These are phyloP conservation scores for Erythrobasidium yunnanense DNA, from an alignment of 768 basidiomycete species.

Conservation along the genomic window DNA sequence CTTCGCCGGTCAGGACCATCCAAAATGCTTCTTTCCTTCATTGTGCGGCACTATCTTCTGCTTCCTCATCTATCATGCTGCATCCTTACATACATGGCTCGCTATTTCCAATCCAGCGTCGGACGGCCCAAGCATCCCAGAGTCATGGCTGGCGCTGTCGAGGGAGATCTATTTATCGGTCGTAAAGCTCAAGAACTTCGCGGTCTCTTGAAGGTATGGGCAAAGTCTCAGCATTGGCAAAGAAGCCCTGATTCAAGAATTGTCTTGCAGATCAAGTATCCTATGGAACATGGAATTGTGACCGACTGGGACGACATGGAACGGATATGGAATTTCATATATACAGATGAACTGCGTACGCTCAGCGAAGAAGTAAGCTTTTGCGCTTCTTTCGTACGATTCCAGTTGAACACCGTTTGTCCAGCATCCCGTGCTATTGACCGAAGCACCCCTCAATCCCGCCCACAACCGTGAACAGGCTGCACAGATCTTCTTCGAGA, in stretches of 20 bases:
- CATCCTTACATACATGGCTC: not conserved
- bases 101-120: conserved; percentile 50
- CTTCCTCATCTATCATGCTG: not conserved
- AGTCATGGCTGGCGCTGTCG: conserved; percentile 93
- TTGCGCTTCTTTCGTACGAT: too few species aligned
- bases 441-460: conserved; percentile 95
- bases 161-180: conserved; percentile 94
- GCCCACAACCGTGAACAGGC: conserved; percentile 90
- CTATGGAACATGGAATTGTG: conserved; percentile 98
- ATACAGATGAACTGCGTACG: conserved; percentile 86
- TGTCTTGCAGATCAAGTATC: conserved; percentile 62
- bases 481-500: conserved; percentile 98
- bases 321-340: conserved; percentile 96
- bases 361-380: conserved; percentile 80
- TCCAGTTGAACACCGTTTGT: too few species aligned
- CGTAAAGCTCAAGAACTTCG: conserved; percentile 88
- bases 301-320: conserved; percentile 99
- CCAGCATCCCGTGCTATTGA: conserved; percentile 92
- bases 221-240: not conserved
- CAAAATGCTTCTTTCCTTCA: conserved; percentile 98
- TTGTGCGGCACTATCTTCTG: conserved; percentile 51
- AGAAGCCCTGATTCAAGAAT: too few species aligned
- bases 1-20: conserved; percentile 96
- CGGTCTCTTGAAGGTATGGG: conserved; percentile 63
- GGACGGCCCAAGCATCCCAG: conserved; percentile 94